Base-by-base conservation (phyloP, 2,329 filamentous ascomycete genomes). In the Verticillium nubilum region DNA sequence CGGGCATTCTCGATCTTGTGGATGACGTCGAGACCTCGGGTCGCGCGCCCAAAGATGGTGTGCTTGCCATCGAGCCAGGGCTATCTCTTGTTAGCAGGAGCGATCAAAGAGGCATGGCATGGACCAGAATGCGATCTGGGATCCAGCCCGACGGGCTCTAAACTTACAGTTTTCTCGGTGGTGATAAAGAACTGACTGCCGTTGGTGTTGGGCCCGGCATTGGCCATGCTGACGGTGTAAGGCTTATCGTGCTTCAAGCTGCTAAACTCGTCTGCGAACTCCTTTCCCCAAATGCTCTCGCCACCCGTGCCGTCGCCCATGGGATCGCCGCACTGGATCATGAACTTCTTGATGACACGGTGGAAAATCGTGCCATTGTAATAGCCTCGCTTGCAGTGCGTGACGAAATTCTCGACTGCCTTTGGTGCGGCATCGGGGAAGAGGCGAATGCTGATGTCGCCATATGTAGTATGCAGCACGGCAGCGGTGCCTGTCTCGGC, bases 291-390 rank as follows among this genome's bases (percentile, higher is more conserved):
- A 68, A 97, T 96, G 65, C 88, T 92, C 72, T 96, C 91, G 37
- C 92, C 92, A 52, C 92, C 92, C 0, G 92, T 96, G 4, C 92
- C 92, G 68, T 97, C 92, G 10, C 92, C 92, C 1, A 95, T 76
- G 0, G 92, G 92, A 70, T 97, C 92, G 56, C 92, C 92, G 58
- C 83, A 78, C 70, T 92, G 92, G 62, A 99, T 97, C 96, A 99
- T 99, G 77, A 99, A 99, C 70, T 97, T 97, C 62, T 90, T 87
- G 67, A 99, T 99, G 6, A 99, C 90, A 33, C 95, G 89, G 74
- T 99, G 95, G 81, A 99, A 99, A 67, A 97, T 94, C 33, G 94
- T 93, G 74, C 91, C 91, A 78, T 99, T 98, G 79, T 99, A 99
- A 74, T 99, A 99, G 1, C 91, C 92, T 60, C 87, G 89, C 68